Evolutionary conservation across 2,329 filamentous ascomycete species (phyloP), one percentile per base, ranked within the genome.

Genomic region (Xylogone sp.): DNA sequence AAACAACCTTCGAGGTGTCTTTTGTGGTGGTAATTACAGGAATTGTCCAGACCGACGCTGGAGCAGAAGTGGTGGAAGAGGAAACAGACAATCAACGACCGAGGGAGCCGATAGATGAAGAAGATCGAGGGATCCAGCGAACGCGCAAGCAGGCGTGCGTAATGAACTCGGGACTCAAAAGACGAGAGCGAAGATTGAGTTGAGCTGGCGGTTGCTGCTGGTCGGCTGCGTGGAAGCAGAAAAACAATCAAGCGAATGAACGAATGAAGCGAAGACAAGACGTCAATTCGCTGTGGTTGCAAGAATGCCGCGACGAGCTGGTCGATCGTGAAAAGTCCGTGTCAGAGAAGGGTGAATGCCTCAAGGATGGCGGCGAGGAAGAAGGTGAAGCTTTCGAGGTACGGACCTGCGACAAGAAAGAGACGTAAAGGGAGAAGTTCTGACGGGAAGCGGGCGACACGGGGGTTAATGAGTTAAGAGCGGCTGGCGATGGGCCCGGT

Each of bases 361-460:
- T 24, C n/a, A 34, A 47, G 43, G 45, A 47, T 43, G 34, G 20
- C 43, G 49, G 43, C 29, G 49, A 51, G 49, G 50, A 49, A 43
- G 57, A 60, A 58, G 50, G 29, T 59, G 59, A 61, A 62, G 59
- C 58, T 60, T 59, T 62, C 56, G 61, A 61, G 60, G 60, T 59
- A 62, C 62, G 61, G 54, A 54, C 61, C 62, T 63, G 62, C 62
- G 62, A 64, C 61, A 62, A 62, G 62, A 64, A 62, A 64, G 60
- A 63, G 62, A 50, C 58, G 60, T 62, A 56, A 57, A 62, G 46
- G 52, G 51, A 50, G 47, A 60, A 60, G 56, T 61, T 59, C 57
- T 62, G 60, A 62, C 53, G 60, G 59, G 59, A n/a, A n/a, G 43
- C 42, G 48, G 52, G 43, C 48, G 52, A 59, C 56, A 55, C 58